Conservation (phyloP, 306 rosid genomes). For the Prunus fruticosa region DNA sequence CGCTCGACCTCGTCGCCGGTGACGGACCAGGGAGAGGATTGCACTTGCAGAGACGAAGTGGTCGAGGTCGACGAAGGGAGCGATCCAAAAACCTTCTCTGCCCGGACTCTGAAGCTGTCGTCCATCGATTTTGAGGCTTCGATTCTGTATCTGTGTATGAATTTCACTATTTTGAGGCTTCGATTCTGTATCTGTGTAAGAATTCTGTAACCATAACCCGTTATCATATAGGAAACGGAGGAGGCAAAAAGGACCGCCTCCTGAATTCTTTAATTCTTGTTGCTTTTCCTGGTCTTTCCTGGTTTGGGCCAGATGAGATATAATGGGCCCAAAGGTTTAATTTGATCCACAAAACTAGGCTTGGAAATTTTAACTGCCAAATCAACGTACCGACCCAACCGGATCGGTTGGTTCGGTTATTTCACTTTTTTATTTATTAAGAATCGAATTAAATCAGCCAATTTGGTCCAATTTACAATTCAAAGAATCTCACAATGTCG, state of each 20-base stretch:
- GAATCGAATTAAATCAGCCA: too few species aligned
- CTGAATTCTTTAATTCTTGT: not conserved
- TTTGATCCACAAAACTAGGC: not conserved
- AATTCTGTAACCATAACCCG: not conserved
- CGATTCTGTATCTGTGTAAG: not conserved
- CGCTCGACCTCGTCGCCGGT: constrained; percentile 34
- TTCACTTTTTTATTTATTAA: too few species aligned
- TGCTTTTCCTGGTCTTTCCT: not conserved
- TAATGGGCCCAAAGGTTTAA: not conserved
- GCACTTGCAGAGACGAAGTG: not conserved
- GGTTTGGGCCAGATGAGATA: not conserved
- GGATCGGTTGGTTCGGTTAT: too few species aligned
- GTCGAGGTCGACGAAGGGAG: constrained; percentile 7
- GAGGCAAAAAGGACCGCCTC: not conserved
- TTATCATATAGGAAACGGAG: not conserved
- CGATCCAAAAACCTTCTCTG: constrained; percentile 34
- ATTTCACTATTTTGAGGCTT: not conserved
- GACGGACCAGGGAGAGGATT: constrained; percentile 33
- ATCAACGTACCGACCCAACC: too few species aligned
- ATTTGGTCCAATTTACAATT: too few species aligned
- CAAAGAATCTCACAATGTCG: too few species aligned
- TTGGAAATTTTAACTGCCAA: too few species aligned
- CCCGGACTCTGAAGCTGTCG: constrained; percentile 30
- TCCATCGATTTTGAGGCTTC: constrained; percentile 19
- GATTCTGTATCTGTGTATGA: not conserved